A percentile compares a stretch with the other conserved stretches of the same genome.
phyloP scores from a whole-genome alignment of 2,329 filamentous ascomycete genomes.

The Fusarium chuoi region DNA sequence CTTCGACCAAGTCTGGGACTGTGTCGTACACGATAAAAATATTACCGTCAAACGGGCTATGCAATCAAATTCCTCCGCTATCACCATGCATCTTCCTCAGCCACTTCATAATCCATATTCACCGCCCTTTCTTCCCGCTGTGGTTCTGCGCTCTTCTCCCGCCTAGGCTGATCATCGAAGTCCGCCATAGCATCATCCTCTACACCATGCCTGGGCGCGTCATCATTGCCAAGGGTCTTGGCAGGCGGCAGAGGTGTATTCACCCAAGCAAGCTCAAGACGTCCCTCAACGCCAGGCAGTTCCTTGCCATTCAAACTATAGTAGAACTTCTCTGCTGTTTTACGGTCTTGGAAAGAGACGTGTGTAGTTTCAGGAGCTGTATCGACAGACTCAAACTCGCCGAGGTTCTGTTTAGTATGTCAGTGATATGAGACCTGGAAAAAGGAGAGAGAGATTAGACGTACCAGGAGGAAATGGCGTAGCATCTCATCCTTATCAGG shows the following conservation, averaged over 20 bases:
- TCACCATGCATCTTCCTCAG: constrained; percentile 61
- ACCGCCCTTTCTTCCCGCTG: constrained; percentile 48
- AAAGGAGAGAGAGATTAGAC: constrained; percentile 40
- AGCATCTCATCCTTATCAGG: constrained; percentile 74
- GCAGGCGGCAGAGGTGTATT: constrained; percentile 44
- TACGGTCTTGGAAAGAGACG: constrained; percentile 73
- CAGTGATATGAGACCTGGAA: neutral
- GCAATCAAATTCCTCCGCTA: constrained; percentile 1
- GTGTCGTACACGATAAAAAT: neutral
- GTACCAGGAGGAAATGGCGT: constrained; percentile 76
- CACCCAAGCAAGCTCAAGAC: constrained; percentile 74
- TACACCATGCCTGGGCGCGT: neutral
- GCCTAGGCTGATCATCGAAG: constrained; percentile 31
- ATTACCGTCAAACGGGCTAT: neutral
- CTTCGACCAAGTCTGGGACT: neutral
- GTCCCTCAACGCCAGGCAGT: constrained; percentile 70
- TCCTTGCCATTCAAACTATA: constrained; percentile 65
- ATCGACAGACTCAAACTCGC: constrained; percentile 70
- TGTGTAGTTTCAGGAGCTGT: constrained; percentile 58
- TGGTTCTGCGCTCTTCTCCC: constrained; percentile 22
- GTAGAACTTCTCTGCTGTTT: constrained; percentile 77
- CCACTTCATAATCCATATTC: constrained; percentile 66
- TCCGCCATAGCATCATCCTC: constrained; percentile 44
- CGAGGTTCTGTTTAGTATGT: constrained; percentile 60
- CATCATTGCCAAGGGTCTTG: constrained; percentile 24